Conservation (phyloP, 2,329 filamentous ascomycete species). For the Claviceps lovelessii region DNA sequence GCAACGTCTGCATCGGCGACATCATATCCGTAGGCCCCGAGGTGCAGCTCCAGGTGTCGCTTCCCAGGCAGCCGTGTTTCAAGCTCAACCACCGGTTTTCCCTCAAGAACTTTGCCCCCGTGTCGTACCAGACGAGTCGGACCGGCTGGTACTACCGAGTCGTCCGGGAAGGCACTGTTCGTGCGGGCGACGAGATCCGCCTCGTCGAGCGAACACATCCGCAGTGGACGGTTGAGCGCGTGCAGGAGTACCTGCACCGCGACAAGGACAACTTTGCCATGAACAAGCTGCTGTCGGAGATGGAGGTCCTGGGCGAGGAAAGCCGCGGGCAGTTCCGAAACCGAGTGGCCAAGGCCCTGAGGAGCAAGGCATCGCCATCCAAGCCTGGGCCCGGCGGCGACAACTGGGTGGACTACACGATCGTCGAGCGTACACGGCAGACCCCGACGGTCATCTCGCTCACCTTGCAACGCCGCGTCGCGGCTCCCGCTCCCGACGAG, state of each 20-base stretch:
- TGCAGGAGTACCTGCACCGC: constrained; percentile 49
- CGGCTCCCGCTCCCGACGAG: constrained; percentile 18
- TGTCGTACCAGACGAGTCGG: constrained; percentile 39
- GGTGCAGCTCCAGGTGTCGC: constrained; percentile 41
- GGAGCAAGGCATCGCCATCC: constrained; percentile 9
- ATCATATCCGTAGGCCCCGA: constrained; percentile 35
- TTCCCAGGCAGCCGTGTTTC: constrained; percentile 51
- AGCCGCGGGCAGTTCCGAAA: constrained; percentile 32
- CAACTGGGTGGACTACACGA: constrained; percentile 30
- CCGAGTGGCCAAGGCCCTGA: constrained; percentile 34
- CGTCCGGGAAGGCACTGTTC: constrained; percentile 37
- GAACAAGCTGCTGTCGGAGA: constrained; percentile 35
- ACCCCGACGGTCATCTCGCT: constrained; percentile 38
- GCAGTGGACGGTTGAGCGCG: constrained; percentile 45
- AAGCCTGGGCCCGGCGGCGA: constrained; percentile 13
- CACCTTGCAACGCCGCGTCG: constrained; percentile 28
- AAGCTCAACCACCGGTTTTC: constrained; percentile 53
- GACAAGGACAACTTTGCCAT: constrained; percentile 35
- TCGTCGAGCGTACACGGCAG: constrained; percentile 36
- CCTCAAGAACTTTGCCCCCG: constrained; percentile 45
- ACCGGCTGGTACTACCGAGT: constrained; percentile 56
- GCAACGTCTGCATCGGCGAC: constrained; percentile 52
- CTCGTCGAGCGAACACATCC: constrained; percentile 42
- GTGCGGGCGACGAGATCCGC: constrained; percentile 40
- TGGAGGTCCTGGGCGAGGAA: constrained; percentile 37